A percentile compares a stretch with the other conserved stretches of the same genome.
Evolutionary conservation across 1,284 basidiomycete genomes (phyloP).

Genomic region (Malassezia dermatis): DNA sequence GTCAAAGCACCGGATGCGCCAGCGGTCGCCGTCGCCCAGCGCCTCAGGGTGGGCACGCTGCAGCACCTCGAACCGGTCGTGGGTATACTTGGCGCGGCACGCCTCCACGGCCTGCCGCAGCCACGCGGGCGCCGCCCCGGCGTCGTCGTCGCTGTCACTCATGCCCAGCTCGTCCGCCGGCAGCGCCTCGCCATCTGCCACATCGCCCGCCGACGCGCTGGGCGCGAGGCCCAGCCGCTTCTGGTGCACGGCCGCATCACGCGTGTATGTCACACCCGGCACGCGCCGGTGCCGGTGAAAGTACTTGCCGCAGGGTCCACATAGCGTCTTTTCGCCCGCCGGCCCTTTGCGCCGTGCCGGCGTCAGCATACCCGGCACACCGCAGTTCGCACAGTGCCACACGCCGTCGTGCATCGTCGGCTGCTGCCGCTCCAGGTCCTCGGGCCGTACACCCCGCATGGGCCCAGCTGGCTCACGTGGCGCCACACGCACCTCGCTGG

Average conservation of each 20-base stretch:
- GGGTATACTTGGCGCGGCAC: slow-evolving; percentile 64
- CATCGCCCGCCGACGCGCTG: neutral
- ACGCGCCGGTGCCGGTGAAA: slow-evolving; percentile 42
- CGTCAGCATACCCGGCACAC: slow-evolving; percentile 35
- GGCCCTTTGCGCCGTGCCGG: slow-evolving; percentile 59
- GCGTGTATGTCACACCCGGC: slow-evolving; percentile 32
- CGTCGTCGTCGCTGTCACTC: slow-evolving; percentile 12
- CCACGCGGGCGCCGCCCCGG: slow-evolving; percentile 52
- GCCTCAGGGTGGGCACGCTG: slow-evolving; percentile 19
- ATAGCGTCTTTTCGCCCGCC: slow-evolving; percentile 77
- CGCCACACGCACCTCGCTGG: neutral
- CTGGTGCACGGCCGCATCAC: slow-evolving; percentile 31
- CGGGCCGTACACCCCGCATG: slow-evolving; percentile 21
- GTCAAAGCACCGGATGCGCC: slow-evolving; percentile 86
- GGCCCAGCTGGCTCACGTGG: neutral
- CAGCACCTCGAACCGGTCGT: slow-evolving; percentile 60
- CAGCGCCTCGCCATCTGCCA: neutral
- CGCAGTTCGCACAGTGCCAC: slow-evolving; percentile 47
- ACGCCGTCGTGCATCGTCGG: slow-evolving; percentile 41
- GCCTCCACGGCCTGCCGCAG: slow-evolving; percentile 57
- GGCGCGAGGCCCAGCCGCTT: slow-evolving; percentile 3
- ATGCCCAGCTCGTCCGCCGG: neutral
- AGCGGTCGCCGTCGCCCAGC: slow-evolving; percentile 53
- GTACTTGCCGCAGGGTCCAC: slow-evolving; percentile 73
- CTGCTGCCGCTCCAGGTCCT: slow-evolving; percentile 41